Evolutionary conservation across 768 basidiomycete genomes (phyloP).

Genomic region (Tricholoma hemisulphureum): DNA sequence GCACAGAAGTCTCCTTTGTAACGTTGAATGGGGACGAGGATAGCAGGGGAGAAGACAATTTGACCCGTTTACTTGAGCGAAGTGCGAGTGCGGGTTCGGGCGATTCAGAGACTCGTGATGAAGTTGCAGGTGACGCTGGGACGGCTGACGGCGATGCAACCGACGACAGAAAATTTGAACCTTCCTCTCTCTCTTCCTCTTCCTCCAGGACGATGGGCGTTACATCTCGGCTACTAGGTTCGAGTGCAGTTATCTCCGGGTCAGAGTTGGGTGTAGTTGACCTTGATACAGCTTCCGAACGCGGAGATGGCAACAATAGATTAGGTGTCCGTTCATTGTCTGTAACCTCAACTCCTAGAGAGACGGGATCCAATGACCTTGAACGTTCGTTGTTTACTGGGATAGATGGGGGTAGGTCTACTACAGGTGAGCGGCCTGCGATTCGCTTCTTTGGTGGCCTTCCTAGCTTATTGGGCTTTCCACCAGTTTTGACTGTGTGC

Average conservation of each 20-base stretch:
- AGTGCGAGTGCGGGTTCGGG: neutral
- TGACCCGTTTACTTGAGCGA: constrained; percentile 16
- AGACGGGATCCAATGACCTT: neutral
- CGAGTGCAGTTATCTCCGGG: constrained; percentile 26
- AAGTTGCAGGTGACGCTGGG: neutral
- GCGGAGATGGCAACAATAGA: neutral
- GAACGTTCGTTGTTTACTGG: neutral
- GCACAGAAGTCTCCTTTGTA: constrained; percentile 23
- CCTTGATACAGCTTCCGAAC: neutral
- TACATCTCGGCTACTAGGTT: constrained; percentile 12
- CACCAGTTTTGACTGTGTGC: constrained; percentile 31
- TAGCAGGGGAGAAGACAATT: constrained; percentile 7
- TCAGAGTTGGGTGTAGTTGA: constrained; percentile 26
- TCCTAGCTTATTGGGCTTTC: neutral
- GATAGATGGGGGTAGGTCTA: constrained; percentile 13
- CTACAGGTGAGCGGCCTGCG: constrained; percentile 14
- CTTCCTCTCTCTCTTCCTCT: neutral
- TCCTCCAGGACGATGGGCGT: neutral
- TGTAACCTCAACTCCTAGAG: neutral
- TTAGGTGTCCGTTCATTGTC: neutral
- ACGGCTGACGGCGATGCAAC: neutral
- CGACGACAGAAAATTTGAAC: neutral
- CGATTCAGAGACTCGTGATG: neutral
- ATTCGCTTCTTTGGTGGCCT: constrained; percentile 24
- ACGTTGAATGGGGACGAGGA: constrained; percentile 5